Conservation (phyloP, 306 rosid species). For the Castanea sativa region DNA sequence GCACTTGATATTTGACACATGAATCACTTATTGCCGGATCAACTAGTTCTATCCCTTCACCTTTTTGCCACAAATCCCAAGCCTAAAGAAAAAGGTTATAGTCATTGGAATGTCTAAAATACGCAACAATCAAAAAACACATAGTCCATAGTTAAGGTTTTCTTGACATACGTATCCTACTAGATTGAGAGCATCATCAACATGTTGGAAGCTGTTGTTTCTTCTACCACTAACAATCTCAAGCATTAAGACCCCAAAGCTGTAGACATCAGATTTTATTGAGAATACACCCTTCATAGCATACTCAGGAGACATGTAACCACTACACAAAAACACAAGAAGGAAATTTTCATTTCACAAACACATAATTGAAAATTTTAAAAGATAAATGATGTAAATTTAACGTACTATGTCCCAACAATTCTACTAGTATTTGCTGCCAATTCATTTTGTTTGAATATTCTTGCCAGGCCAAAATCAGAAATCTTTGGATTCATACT, state of each 20-base stretch:
- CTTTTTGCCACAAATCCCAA: constrained; percentile 30
- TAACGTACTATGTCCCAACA: constrained; percentile 11
- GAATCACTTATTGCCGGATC: constrained; percentile 16
- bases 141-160: too few species aligned
- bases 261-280: constrained; percentile 25
- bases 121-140: too few species aligned
- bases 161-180: constrained; percentile 28
- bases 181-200: constrained; percentile 7
- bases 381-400: too few species aligned
- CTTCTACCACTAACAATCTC: constrained; percentile 34
- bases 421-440: constrained; percentile 1
- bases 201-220: constrained; percentile 15
- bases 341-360: too few species aligned
- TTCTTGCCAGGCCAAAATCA: constrained; percentile 24
- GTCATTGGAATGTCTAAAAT: too few species aligned
- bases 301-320: constrained; percentile 25
- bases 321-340: neutral
- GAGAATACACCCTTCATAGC: constrained; percentile 27
- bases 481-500: constrained; percentile 27
- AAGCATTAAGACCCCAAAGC: constrained; percentile 22
- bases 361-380: too few species aligned
- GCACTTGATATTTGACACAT: constrained; percentile 2
- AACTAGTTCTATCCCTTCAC: neutral
- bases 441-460: neutral
- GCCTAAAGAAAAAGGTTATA: neutral